phyloP scores from a whole-genome alignment of 208 protist genomes.

The Trypanosomatidae sp. region DNA sequence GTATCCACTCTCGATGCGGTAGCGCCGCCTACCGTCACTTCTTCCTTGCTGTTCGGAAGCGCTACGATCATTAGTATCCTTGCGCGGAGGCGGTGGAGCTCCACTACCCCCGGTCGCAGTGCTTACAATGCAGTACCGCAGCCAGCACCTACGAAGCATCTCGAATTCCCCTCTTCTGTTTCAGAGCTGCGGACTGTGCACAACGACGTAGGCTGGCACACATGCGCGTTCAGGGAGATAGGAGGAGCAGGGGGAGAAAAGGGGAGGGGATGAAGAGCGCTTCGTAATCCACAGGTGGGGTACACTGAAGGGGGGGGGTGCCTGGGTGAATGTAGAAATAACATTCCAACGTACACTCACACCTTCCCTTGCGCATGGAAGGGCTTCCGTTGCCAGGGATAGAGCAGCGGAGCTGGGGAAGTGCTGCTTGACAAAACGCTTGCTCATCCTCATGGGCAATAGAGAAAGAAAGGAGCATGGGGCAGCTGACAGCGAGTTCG shows the following conservation, averaged over 20 bases:
- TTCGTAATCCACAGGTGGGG: not conserved
- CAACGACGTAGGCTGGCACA: not conserved
- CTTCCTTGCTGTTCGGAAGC: not conserved
- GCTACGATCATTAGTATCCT: not conserved
- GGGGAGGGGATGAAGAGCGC: not conserved
- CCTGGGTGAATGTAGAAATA: not conserved
- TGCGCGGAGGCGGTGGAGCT: constrained; percentile 4
- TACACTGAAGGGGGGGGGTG: not conserved
- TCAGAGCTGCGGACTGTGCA: not conserved
- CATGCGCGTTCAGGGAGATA: not conserved
- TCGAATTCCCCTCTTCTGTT: not conserved
- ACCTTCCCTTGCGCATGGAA: not conserved
- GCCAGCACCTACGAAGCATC: constrained; percentile 49
- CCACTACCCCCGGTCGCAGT: constrained; percentile 10
- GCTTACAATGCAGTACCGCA: constrained; percentile 29
- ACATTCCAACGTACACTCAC: not conserved
- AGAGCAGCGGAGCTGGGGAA: not conserved
- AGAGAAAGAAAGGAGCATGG: not conserved
- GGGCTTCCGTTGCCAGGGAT: not conserved
- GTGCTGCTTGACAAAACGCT: not conserved
- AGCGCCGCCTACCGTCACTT: constrained; percentile 34
- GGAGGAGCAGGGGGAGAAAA: not conserved
- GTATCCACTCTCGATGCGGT: constrained; percentile 72
- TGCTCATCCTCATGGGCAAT: not conserved
- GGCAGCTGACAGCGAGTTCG: not conserved